Evolutionary conservation across 2,329 filamentous ascomycete species (phyloP).

Genomic region (Cercospora janseana): DNA sequence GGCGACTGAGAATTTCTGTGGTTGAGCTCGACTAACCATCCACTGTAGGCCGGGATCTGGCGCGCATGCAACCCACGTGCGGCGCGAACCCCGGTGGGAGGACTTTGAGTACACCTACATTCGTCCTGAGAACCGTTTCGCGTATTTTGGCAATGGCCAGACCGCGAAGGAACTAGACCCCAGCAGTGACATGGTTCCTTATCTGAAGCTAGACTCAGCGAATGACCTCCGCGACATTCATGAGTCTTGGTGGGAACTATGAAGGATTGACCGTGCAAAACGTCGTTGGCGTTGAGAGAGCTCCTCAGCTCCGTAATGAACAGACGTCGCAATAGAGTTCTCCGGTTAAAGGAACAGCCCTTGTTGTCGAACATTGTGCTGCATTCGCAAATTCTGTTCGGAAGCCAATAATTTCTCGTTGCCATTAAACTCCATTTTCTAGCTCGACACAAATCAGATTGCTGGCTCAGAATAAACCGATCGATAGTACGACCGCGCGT

Average conservation of each 20-base stretch:
- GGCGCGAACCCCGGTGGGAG: conserved; percentile 58
- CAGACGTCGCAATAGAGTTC: conserved; percentile 20
- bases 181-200: conserved; percentile 61
- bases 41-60: conserved; percentile 60
- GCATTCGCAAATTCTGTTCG: no score
- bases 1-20: background rate
- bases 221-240: conserved; percentile 62
- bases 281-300: no score
- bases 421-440: no score
- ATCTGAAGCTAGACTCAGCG: conserved; percentile 57
- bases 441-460: no score
- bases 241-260: conserved; percentile 60
- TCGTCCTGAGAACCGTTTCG: conserved; percentile 52
- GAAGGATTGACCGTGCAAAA: no score
- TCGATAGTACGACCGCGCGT: no score
- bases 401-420: no score
- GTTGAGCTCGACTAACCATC: background rate
- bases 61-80: conserved; percentile 57
- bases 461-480: no score
- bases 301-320: no score
- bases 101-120: conserved; percentile 57
- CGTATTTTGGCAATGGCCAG: conserved; percentile 64
- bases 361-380: no score
- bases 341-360: no score
- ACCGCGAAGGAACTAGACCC: conserved; percentile 58